Conservation (phyloP, 768 basidiomycete genomes). For the Cystobasidium tubakii region DNA sequence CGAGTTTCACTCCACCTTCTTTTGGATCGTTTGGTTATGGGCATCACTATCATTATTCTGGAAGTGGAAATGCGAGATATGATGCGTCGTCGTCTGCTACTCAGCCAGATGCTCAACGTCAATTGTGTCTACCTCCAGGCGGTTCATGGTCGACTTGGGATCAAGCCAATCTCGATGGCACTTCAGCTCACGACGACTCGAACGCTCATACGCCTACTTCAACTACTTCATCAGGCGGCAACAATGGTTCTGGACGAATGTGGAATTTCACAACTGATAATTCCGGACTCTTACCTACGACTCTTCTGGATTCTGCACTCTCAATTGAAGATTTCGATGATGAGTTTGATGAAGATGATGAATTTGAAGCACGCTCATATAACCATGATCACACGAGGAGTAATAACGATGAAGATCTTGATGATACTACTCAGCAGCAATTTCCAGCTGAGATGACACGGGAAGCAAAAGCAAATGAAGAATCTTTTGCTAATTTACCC, state of each 20-base stretch:
- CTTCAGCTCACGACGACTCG: neutral
- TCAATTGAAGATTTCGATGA: slow-evolving; percentile 33
- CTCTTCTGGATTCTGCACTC: slow-evolving; percentile 14
- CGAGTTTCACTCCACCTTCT: slow-evolving; percentile 29
- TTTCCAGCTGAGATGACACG: neutral
- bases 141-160: slow-evolving; percentile 27
- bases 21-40: slow-evolving; percentile 33
- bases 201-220: neutral
- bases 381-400: neutral
- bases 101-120: neutral
- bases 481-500: neutral
- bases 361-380: neutral
- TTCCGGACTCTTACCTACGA: neutral
- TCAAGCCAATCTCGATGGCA: neutral
- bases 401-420: neutral
- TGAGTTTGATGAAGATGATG: slow-evolving; percentile 19
- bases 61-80: neutral
- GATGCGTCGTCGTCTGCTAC: neutral
- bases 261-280: slow-evolving; percentile 7
- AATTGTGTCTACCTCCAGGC: neutral
- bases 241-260: neutral
- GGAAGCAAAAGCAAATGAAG: slow-evolving; percentile 7
- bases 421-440: neutral
- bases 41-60: slow-evolving; percentile 11
- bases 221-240: neutral